phyloP scores from a whole-genome alignment of 2,329 filamentous ascomycete genomes.

The Claviceps sorghi region DNA sequence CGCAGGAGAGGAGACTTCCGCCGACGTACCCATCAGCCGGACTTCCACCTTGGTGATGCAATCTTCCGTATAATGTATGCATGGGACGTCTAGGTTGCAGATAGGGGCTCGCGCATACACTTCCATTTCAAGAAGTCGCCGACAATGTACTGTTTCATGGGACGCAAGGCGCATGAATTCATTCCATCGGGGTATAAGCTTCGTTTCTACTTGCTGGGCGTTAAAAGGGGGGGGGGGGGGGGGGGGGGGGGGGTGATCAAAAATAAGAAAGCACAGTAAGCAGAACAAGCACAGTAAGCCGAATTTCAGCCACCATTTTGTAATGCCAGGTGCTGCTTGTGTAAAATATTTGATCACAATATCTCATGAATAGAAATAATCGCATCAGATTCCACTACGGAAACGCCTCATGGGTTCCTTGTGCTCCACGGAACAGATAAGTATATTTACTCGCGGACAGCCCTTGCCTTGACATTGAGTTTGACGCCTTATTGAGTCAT shows the following conservation, averaged over 20 bases:
- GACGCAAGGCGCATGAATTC: neutral
- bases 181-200: neutral
- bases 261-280: neutral
- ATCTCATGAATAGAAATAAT: too few relatives aligned
- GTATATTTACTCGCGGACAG: too few relatives aligned
- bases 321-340: too few relatives aligned
- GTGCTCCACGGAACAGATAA: too few relatives aligned
- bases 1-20: neutral
- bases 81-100: neutral
- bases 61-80: neutral
- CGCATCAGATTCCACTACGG: too few relatives aligned
- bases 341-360: too few relatives aligned
- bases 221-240: too few relatives aligned
- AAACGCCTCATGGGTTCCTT: too few relatives aligned
- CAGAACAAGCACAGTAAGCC: neutral
- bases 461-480: too few relatives aligned
- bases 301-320: too few relatives aligned
- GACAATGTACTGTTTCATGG: too few relatives aligned
- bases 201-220: neutral
- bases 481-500: too few relatives aligned
- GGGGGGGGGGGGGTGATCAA: neutral
- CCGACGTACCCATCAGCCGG: neutral
- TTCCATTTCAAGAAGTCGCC: neutral
- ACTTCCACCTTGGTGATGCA: neutral
- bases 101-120: neutral